These are phyloP conservation scores for Argentina anserina DNA, from an alignment of 306 rosid genomes.

Conservation along the genomic window DNA sequence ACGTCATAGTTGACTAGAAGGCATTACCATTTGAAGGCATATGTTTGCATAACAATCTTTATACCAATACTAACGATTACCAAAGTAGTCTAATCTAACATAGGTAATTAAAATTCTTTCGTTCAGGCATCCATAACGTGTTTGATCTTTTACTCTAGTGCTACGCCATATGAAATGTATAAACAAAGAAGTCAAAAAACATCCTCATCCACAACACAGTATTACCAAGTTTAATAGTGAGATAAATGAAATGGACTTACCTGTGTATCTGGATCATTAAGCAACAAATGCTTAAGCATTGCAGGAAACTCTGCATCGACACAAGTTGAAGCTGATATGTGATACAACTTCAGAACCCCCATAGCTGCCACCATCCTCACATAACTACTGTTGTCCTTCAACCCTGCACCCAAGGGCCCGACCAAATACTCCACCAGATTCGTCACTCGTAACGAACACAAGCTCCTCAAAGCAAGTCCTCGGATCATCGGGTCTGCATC, in stretches of 20 bases:
- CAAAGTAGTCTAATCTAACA: background rate
- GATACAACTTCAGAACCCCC: slow-evolving; percentile 91
- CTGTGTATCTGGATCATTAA: slow-evolving; percentile 88
- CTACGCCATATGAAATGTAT: background rate
- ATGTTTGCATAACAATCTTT: background rate
- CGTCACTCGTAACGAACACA: slow-evolving; percentile 81
- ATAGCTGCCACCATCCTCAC: slow-evolving; percentile 88
- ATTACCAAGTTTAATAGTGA: background rate
- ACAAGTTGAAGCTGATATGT: slow-evolving; percentile 88
- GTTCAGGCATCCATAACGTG: background rate
- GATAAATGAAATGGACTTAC: slow-evolving; percentile 27
- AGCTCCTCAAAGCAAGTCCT: slow-evolving; percentile 92
- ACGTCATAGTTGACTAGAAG: background rate
- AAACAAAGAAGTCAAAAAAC: background rate
- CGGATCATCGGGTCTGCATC: slow-evolving; percentile 96
- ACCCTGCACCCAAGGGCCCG: slow-evolving; percentile 89
- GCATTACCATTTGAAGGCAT: background rate
- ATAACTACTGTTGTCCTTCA: slow-evolving; percentile 82
- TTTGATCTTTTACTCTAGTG: background rate
- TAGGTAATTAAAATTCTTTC: background rate
- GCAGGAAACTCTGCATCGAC: slow-evolving; percentile 85
- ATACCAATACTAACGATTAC: background rate
- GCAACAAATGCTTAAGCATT: slow-evolving; percentile 80
- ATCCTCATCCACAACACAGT: background rate
- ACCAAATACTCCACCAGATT: slow-evolving; percentile 97